A percentile compares a stretch with the other conserved stretches of the same genome.
Conservation (phyloP, 768 basidiomycete genomes). For the Mycena pura region DNA sequence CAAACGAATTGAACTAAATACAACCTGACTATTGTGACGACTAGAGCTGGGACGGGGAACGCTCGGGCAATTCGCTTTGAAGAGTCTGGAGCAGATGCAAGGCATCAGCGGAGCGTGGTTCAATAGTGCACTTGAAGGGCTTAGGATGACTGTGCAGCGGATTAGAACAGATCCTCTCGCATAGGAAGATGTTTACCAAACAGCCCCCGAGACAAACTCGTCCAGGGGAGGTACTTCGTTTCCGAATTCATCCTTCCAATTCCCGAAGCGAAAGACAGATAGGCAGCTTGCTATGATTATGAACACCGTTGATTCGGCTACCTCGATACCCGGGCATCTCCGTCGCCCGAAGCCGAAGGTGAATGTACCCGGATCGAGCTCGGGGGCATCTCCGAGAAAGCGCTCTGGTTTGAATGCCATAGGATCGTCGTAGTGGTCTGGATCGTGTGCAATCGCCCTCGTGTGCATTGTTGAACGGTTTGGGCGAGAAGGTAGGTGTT, state of each 20-base stretch:
- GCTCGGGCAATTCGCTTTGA: not conserved
- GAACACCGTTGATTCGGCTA: constrained; percentile 32
- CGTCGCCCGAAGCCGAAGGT: constrained; percentile 32
- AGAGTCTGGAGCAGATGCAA: not conserved
- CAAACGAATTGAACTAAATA: too few relatives aligned
- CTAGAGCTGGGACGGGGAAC: not conserved
- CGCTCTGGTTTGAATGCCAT: constrained; percentile 50
- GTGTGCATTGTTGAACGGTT: not conserved
- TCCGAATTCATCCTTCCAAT: constrained; percentile 32
- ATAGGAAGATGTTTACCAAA: constrained; percentile 26
- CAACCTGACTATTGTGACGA: not conserved
- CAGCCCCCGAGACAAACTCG: constrained; percentile 30
- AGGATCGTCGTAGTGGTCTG: constrained; percentile 29
- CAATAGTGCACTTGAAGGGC: constrained; percentile 1
- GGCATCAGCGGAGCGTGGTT: not conserved
- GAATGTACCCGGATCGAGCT: constrained; percentile 12
- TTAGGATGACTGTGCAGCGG: not conserved
- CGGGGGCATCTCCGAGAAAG: constrained; percentile 31
- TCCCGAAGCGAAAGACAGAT: constrained; percentile 32
- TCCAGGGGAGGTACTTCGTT: constrained; percentile 31
- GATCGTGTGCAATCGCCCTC: constrained; percentile 26
- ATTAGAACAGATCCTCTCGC: not conserved
- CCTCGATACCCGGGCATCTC: constrained; percentile 32
- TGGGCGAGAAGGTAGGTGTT: too few relatives aligned
- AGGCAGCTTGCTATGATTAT: constrained; percentile 34